These are phyloP conservation scores for Lavandula angustifolia DNA, from an alignment of 257 asterid species.

Conservation along the genomic window DNA sequence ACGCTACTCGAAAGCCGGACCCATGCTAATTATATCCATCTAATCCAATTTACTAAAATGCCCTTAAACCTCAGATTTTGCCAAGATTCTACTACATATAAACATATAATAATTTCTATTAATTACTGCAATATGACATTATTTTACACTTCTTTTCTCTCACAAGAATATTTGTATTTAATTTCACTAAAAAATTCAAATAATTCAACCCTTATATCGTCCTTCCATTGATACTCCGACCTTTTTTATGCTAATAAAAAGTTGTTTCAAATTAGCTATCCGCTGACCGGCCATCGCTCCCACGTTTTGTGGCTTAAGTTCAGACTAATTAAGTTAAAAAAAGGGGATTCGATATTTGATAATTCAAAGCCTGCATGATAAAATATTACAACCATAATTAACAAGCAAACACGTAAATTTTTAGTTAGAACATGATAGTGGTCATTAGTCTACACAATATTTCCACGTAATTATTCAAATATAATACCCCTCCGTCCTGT, in stretches of 20 bases:
- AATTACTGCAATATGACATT: neutral
- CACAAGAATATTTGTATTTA: no score
- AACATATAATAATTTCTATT: neutral
- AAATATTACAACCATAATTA: slow-evolving; percentile 28
- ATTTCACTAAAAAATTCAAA: no score
- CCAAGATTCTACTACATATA: neutral
- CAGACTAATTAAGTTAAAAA: neutral
- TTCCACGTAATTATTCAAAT: slow-evolving; percentile 24
- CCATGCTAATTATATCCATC: slow-evolving; percentile 16
- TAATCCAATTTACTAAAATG: neutral
- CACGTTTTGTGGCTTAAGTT: slow-evolving; percentile 22
- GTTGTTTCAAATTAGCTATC: neutral
- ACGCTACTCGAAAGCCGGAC: slow-evolving; percentile 18
- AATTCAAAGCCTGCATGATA: slow-evolving; percentile 27
- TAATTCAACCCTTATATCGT: no score
- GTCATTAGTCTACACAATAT: slow-evolving; percentile 1
- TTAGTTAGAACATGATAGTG: slow-evolving; percentile 4
- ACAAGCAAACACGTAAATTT: neutral
- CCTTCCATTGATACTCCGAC: no score
- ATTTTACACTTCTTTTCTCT: neutral
- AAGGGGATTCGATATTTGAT: neutral
- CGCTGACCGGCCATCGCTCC: slow-evolving; percentile 9
- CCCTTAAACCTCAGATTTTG: neutral
- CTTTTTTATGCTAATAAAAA: no score
- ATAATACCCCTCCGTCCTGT: neutral